Conservation (phyloP, 1,284 basidiomycete genomes). For the Rhodotorula sp. region DNA sequence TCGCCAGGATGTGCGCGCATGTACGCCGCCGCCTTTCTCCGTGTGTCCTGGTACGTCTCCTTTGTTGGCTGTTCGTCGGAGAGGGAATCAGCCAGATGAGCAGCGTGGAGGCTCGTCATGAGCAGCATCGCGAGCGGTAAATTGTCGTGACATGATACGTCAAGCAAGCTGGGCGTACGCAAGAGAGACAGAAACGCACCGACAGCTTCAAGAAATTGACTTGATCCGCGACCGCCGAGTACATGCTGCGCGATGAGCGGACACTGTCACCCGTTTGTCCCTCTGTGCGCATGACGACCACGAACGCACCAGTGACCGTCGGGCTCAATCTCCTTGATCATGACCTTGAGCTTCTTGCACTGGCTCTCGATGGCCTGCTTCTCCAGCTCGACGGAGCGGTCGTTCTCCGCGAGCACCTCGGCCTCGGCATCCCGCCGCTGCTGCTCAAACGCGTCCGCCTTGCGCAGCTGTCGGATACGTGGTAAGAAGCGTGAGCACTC, state of each 20-base stretch:
- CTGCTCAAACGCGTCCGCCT: slow-evolving; percentile 32
- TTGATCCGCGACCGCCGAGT: slow-evolving; percentile 46
- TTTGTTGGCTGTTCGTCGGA: slow-evolving; percentile 39
- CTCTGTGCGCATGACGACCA: not conserved
- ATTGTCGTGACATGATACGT: no score
- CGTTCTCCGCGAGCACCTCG: slow-evolving; percentile 37
- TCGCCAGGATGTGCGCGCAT: slow-evolving; percentile 83
- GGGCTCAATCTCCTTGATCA: slow-evolving; percentile 43
- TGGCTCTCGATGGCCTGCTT: slow-evolving; percentile 32
- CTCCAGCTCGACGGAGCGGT: slow-evolving; percentile 41
- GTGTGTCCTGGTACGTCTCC: slow-evolving; percentile 56
- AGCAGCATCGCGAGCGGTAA: not conserved
- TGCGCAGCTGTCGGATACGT: slow-evolving; percentile 21
- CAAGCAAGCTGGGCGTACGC: not conserved
- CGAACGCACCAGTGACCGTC: slow-evolving; percentile 44
- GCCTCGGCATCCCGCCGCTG: slow-evolving; percentile 37
- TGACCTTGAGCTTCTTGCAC: slow-evolving; percentile 34
- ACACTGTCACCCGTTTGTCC: no score
- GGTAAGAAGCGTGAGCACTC: no score
- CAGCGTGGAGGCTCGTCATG: not conserved
- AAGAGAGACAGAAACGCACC: no score
- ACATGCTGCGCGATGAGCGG: slow-evolving; percentile 33
- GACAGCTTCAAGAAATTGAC: slow-evolving; percentile 33
- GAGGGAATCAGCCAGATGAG: not conserved
- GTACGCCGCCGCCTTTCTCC: slow-evolving; percentile 75